Conservation (phyloP, 257 asterid genomes). For the Solanum chilense region DNA sequence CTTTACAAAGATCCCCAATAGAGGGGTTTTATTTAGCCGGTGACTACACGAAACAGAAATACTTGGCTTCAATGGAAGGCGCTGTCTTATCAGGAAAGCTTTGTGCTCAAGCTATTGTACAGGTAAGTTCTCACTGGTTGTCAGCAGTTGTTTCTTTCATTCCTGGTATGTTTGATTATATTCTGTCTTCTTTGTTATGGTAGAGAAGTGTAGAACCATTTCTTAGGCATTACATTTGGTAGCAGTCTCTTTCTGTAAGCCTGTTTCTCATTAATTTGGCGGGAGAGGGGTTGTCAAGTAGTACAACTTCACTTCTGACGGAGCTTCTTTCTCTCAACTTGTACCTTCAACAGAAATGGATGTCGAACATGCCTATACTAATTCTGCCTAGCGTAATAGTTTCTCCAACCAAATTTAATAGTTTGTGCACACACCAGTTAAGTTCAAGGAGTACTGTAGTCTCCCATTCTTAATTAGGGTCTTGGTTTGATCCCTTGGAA, state of each 20-base stretch:
- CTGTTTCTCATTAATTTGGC: background rate
- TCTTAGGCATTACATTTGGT: background rate
- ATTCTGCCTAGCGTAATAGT: background rate
- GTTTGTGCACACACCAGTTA: background rate
- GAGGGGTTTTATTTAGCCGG: slow-evolving; percentile 93
- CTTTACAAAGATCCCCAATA: slow-evolving; percentile 81
- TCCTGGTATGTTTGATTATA: background rate
- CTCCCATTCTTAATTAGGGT: background rate
- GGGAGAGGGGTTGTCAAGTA: background rate
- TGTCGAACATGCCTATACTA: background rate
- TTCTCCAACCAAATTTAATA: background rate
- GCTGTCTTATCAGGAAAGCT: slow-evolving; percentile 95
- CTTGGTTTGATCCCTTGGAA: background rate
- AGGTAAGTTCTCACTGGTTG: slow-evolving; percentile 30
- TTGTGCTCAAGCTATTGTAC: slow-evolving; percentile 90
- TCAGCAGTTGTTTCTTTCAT: background rate
- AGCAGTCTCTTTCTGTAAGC: background rate
- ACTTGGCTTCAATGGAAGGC: slow-evolving; percentile 99
- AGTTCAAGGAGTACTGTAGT: background rate
- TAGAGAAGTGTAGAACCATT: background rate
- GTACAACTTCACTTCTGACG: background rate
- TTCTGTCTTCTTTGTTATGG: background rate
- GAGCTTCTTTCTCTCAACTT: background rate
- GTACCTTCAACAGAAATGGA: background rate
- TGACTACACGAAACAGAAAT: slow-evolving; percentile 94